phyloP scores from a whole-genome alignment of 2,329 filamentous ascomycete genomes.

The Tolypocladium guangdongense region DNA sequence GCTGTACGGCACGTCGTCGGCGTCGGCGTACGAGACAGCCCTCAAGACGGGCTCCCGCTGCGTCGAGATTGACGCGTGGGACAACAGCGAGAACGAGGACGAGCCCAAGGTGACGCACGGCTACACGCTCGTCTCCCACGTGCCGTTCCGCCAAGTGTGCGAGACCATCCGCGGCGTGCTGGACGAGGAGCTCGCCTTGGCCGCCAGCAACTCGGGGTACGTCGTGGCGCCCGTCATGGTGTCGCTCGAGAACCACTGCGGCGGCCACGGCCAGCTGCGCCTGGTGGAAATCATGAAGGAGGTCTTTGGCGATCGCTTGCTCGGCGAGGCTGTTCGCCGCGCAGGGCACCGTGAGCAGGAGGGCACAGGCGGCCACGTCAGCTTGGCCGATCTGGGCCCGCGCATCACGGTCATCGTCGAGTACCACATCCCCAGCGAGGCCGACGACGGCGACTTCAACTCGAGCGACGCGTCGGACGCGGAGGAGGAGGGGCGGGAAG shows the following conservation, averaged over 20 bases:
- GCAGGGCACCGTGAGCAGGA: slow-evolving; percentile 45
- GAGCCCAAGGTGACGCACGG: slow-evolving; percentile 64
- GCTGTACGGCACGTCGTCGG: slow-evolving; percentile 52
- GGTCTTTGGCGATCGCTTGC: slow-evolving; percentile 47
- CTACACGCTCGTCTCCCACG: slow-evolving; percentile 55
- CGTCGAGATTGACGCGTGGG: slow-evolving; percentile 67
- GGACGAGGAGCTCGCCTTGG: slow-evolving; percentile 42
- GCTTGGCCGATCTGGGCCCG: slow-evolving; percentile 45
- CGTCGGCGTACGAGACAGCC: slow-evolving; percentile 51
- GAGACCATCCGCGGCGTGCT: slow-evolving; percentile 53
- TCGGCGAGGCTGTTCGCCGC: slow-evolving; percentile 45
- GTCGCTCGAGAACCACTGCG: slow-evolving; percentile 59
- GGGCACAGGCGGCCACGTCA: slow-evolving; percentile 40
- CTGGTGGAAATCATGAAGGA: slow-evolving; percentile 56
- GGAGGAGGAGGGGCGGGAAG: slow-evolving; percentile 32
- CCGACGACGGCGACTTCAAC: slow-evolving; percentile 24
- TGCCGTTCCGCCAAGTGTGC: slow-evolving; percentile 54
- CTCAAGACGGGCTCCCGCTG: slow-evolving; percentile 54
- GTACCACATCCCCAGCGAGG: slow-evolving; percentile 47
- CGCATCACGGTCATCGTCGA: slow-evolving; percentile 60
- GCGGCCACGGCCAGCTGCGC: slow-evolving; percentile 44
- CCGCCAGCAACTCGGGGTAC: slow-evolving; percentile 22
- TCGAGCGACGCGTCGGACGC: slow-evolving; percentile 26
- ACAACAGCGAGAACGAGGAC: slow-evolving; percentile 45
- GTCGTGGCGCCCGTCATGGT: slow-evolving; percentile 47